phyloP scores from a whole-genome alignment of 2,329 filamentous ascomycete species.

The Ceratocystis eucalypticola region DNA sequence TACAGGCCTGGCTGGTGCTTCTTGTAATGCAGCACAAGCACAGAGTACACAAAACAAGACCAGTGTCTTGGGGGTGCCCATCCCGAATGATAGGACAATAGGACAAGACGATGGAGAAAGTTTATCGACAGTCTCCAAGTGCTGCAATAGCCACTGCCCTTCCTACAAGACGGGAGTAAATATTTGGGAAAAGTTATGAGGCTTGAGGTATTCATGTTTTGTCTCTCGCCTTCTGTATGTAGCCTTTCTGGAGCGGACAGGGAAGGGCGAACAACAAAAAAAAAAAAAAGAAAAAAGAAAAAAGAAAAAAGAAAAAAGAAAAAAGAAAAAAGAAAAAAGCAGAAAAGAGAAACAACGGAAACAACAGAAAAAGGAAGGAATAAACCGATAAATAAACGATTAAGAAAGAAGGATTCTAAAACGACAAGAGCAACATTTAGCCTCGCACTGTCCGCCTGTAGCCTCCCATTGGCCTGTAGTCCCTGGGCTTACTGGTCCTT shows the following conservation, averaged over 20 bases:
- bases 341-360: not conserved
- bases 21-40: not conserved
- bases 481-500: not conserved
- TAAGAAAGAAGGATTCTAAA: not conserved
- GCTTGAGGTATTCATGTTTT: not conserved
- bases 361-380: not conserved
- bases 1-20: conserved; percentile 6
- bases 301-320: not conserved
- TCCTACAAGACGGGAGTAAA: not conserved
- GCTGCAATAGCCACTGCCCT: not conserved
- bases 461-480: not conserved
- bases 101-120: not conserved
- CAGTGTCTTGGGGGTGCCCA: not conserved
- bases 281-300: not conserved
- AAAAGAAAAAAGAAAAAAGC: not conserved
- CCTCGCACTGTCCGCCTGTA: conserved; percentile 6
- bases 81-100: not conserved
- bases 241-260: no score
- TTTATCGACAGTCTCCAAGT: not conserved
- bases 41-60: not conserved
- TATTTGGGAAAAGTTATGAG: not conserved
- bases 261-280: no score
- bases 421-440: not conserved
- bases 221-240: no score
- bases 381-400: not conserved